Base-by-base conservation (phyloP, 2,329 filamentous ascomycete species). In the Chrysosphaeria jannelii region DNA sequence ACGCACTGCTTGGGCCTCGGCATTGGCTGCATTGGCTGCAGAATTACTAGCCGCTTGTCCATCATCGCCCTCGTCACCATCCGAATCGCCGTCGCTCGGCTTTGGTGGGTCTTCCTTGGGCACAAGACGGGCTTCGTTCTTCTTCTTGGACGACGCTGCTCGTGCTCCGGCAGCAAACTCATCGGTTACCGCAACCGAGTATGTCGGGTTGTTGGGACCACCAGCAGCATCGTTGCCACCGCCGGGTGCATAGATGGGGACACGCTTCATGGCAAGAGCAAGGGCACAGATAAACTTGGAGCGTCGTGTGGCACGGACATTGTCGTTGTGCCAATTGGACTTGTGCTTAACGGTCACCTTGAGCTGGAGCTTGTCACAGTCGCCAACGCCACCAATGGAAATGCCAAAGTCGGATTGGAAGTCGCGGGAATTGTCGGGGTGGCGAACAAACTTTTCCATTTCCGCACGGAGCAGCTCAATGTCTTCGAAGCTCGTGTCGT, bases 221-320 rank as follows among this genome's bases (percentile, higher is more conserved):
- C 64, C 64, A 3, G 66, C 46, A 18, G 52, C 33, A 26, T 64
- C 58, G 27, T 47, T 48, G 26, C 66, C 72, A 28, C 70, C 78
- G 19, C 69, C 78, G 26, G 81, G 81, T 11, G 51, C 64, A 34
- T 75, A 58, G 37, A 97, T 81, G 7, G 79, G 81, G 10, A 97
- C 57, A 46, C 69, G 78, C 45, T 76, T 72, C 28, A 91, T 49
- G 4, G 81, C 78, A 6, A 78, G 45, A 4, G 85, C 67, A 28
- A 97, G 51, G 1, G 85, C 85, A 39, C 79, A 90, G 65, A 93
- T 89, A 48, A 97, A 93, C 45, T 90, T 93, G 41, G 72, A 88
- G 29, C 81, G 66, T 24, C 79, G 65, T 5, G 69, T 58, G 10
- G 68, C 67, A 19, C 79, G 70, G 19, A 91, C 57, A 2, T 60